Evolutionary conservation across 2,329 filamentous ascomycete genomes (phyloP).

Genomic region (Pseudogymnoascus sp.): DNA sequence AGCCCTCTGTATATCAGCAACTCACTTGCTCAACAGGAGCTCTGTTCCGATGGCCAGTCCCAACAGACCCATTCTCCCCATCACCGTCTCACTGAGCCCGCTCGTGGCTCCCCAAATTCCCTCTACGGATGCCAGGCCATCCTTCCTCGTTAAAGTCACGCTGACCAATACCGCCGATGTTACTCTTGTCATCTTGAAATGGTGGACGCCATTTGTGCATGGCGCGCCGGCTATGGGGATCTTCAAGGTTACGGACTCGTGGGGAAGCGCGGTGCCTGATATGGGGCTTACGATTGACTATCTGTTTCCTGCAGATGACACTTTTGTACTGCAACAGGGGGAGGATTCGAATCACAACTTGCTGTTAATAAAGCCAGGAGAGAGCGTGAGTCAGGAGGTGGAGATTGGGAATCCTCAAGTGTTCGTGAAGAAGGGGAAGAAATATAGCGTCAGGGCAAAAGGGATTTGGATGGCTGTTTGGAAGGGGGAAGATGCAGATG

Average conservation of each 20-base stretch:
- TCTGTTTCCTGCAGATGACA: not conserved
- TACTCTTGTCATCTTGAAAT: conserved; percentile 30
- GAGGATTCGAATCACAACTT: not conserved
- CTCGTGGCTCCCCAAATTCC: not conserved
- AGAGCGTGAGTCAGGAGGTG: conserved; percentile 21
- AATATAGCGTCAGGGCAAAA: conserved; percentile 28
- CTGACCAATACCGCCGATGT: conserved; percentile 25
- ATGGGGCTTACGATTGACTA: not conserved
- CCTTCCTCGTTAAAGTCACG: conserved; percentile 14
- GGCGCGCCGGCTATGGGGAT: conserved; percentile 26
- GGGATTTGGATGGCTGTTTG: conserved; percentile 33
- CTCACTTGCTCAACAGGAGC: not conserved
- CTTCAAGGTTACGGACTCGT: conserved; percentile 26
- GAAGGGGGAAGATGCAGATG: conserved; percentile 16
- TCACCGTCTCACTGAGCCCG: not conserved
- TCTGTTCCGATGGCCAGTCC: not conserved
- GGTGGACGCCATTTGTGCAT: conserved; percentile 32
- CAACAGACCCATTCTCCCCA: not conserved
- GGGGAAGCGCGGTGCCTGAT: not conserved
- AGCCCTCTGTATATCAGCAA: not conserved
- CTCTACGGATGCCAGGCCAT: not conserved
- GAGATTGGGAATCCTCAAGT: conserved; percentile 24
- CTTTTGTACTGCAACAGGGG: not conserved
- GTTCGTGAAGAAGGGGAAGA: conserved; percentile 25
- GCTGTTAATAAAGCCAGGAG: conserved; percentile 15